Percentiles rank a stretch among this genome's conserved stretches.
Evolutionary conservation across 768 basidiomycete genomes (phyloP).

Genomic region (Hortiboletus campestris): DNA sequence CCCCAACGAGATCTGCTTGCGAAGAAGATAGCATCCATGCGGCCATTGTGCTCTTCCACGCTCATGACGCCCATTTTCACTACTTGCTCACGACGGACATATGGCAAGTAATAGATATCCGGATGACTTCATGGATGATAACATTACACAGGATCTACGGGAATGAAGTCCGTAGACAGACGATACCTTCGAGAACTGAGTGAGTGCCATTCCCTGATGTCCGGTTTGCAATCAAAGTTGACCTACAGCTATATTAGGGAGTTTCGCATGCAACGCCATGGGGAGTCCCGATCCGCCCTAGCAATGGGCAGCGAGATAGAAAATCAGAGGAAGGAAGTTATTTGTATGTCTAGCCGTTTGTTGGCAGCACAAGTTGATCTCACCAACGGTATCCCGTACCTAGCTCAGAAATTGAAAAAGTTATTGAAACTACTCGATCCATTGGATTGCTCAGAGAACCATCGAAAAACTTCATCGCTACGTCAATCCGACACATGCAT

Average conservation of each 20-base stretch:
- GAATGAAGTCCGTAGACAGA: background rate
- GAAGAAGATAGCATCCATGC: background rate
- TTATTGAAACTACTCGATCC: background rate
- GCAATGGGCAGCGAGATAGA: background rate
- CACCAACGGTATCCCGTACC: background rate
- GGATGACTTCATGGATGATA: background rate
- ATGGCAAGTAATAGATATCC: background rate
- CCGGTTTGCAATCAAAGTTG: background rate
- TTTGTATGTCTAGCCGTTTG: background rate
- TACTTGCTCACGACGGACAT: background rate
- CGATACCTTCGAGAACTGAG: background rate
- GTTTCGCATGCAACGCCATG: background rate
- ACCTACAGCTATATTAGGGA: background rate
- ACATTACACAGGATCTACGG: background rate
- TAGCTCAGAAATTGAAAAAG: background rate
- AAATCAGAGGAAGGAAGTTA: background rate
- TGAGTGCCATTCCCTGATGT: background rate
- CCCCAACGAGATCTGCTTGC: background rate
- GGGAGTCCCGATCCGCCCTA: background rate
- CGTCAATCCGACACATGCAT: slow-evolving; percentile 10
- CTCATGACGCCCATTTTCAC: background rate
- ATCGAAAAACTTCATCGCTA: background rate
- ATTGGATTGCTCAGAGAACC: background rate
- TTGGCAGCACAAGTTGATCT: background rate
- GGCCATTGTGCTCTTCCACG: background rate